These are phyloP conservation scores for Yamagishiella unicocca DNA, from an alignment of 139 green algal genomes.

Conservation along the genomic window DNA sequence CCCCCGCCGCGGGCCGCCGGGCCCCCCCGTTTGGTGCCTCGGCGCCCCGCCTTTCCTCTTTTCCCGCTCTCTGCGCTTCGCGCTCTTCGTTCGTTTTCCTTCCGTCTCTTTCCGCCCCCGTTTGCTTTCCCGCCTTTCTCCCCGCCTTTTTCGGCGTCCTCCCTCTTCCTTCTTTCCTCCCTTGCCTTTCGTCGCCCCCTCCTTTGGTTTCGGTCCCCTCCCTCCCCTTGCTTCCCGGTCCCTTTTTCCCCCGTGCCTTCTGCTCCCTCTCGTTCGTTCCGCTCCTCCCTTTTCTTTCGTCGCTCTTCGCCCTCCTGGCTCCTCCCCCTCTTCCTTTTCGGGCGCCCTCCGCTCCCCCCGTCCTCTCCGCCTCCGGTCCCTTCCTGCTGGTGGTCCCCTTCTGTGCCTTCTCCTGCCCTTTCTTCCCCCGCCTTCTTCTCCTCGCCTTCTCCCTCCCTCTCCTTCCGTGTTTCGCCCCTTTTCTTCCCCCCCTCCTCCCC, in stretches of 20 bases:
- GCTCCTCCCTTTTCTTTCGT: neutral
- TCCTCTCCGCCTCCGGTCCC: no score
- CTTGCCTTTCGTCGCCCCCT: neutral
- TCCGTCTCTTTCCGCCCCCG: no score
- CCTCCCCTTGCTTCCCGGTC: neutral
- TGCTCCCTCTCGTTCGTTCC: no score
- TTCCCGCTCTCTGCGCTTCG: no score
- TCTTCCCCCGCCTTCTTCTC: neutral
- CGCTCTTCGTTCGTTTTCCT: no score
- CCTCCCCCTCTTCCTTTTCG: neutral
- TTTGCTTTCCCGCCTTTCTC: no score
- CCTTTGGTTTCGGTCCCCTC: neutral
- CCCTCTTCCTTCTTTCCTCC: neutral
- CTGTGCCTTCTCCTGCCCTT: neutral
- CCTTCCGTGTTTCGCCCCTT: neutral
- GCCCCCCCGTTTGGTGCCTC: no score
- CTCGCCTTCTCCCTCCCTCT: neutral
- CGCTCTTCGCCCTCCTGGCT: neutral
- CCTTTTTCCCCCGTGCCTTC: neutral
- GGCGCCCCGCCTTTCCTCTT: no score
- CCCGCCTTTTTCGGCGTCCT: no score
- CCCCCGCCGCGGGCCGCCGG: no score
- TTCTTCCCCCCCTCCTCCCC: neutral
- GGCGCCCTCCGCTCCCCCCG: neutral
- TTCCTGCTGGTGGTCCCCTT: neutral